Evolutionary conservation across 2,329 filamentous ascomycete genomes (phyloP), one percentile per base, ranked within the genome.

Genomic region (Fusarium anguioides): DNA sequence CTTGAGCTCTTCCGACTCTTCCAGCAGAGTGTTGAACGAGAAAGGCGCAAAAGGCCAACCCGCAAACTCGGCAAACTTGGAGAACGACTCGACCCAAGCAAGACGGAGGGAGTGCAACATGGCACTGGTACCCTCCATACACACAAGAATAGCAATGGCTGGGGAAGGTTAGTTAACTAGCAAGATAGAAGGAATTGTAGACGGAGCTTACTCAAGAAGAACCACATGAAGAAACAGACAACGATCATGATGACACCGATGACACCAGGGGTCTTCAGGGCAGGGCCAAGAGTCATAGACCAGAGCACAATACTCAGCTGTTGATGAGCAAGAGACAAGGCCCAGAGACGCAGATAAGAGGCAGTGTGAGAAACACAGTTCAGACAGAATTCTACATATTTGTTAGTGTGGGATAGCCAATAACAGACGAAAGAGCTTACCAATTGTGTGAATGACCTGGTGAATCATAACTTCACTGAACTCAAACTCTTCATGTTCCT

Each of bases 351-450:
- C 45, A 99, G 91, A 81, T 99, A 99, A 2, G 96, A 99, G 6
- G 96, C 96, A 6, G 96, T 99, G 82, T 99, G 96, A 27, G 96
- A 99, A 66, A 99, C 95, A 79, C 95, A 98, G 85, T 99, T 99
- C 73, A 99, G 86, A 78, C 96, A 99, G 84, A 99, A 99, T 86
- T 99, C 93, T 94, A 70, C 6, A 53, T 9, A 24, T 5, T 15
- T 29, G 64, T 82, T 76, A 82, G 77, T 8, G 6, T 11, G 26
- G 29, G 33, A 18, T 5, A 60, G n/a, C 4, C 23, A 47, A 17
- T 8, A 15, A 11, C 6, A 15, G 6, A 37, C 27, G 11, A 5
- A 14, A 18, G 11, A 41, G 81, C 90, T 80, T 89, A 95, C 92
- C 94, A 75, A 98, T 98, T 18, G 95, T 98, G 83, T 98, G 96